Evolutionary conservation across 1,284 basidiomycete genomes (phyloP), one percentile per base, ranked within the genome.

Genomic region (Marasmius oreades): DNA sequence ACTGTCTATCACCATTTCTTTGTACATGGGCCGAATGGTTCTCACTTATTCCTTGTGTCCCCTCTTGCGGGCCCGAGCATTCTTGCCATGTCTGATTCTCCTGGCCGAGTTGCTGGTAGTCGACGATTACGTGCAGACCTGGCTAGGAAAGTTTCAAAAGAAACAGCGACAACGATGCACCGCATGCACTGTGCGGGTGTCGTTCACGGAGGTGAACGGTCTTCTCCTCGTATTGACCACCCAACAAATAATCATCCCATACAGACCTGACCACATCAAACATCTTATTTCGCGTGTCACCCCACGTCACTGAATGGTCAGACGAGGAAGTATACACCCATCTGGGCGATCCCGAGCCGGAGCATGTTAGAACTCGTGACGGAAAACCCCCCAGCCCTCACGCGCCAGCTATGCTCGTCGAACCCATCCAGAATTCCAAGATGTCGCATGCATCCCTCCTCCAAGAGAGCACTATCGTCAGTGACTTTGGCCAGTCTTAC

Each of bases 401-500:
- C 51, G 63, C 62, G 28, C 70, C 69, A 14, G 50, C 57, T 51
- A 47, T 55, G 50, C 61, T 73, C 57, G 62, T 70, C 31, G 65
- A 56, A 48, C 58, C 69, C 26, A 67, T 72, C 56, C 56, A 67
- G 7, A 59, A 59, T 52, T 55, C 60, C 36, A 51, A 50, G 10
- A 36, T 69, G 34, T 43, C 65, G 28, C 42, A 66, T 52, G 12
- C 63, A 12, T 45, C 59, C 3, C 45, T 71, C 55, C 64, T 73
- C 53, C 59, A 69, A 64, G 71, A 73, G 57, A 55, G 52, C 53
- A 58, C 67, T 52, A 18, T 69, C 44, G n/a, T 72, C 59, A 60
- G 52, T 51, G 71, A 74, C 59, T 73, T 73, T 59, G 72, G 71
- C 31, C 70, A 72, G 57, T 72, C 72, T 18, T 72, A 64, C 52